Conservation (phyloP, 139 green algal genomes). For the Coelastrella sp. region DNA sequence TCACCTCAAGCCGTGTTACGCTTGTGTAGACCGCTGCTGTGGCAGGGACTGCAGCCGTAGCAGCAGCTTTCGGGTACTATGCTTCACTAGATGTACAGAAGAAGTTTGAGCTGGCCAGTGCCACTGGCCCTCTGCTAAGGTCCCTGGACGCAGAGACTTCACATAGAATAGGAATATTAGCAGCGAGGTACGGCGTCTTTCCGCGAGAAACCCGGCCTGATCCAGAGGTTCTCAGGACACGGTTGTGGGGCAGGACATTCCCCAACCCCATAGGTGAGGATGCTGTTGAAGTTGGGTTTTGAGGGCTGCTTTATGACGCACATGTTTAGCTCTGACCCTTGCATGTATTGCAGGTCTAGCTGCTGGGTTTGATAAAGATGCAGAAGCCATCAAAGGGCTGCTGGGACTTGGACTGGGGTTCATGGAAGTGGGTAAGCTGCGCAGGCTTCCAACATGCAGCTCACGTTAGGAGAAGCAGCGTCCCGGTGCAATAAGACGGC, state of each 20-base stretch:
- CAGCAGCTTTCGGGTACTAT: slow-evolving; percentile 54
- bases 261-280: slow-evolving; percentile 90
- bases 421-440: slow-evolving; percentile 87
- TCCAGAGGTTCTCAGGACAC: slow-evolving; percentile 69
- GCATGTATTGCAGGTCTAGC: slow-evolving; percentile 81
- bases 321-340: background rate
- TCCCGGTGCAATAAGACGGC: background rate
- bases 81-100: slow-evolving; percentile 38
- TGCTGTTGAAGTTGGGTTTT: background rate
- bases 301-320: background rate
- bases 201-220: slow-evolving; percentile 82
- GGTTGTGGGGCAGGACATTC: slow-evolving; percentile 85
- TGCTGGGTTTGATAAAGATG: slow-evolving; percentile 99
- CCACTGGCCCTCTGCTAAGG: slow-evolving; percentile 70
- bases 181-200: slow-evolving; percentile 74
- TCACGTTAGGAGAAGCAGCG: background rate
- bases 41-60: slow-evolving; percentile 43
- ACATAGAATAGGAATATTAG: slow-evolving; percentile 83
- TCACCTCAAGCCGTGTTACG: background rate
- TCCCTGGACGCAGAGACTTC: slow-evolving; percentile 86
- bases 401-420: slow-evolving; percentile 95
- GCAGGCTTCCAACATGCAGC: no score
- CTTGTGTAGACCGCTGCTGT: slow-evolving; percentile 35
- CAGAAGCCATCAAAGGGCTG: slow-evolving; percentile 83
- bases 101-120: slow-evolving; percentile 64